Conservation (phyloP, 768 basidiomycete species). For the Psilocybe sp. region DNA sequence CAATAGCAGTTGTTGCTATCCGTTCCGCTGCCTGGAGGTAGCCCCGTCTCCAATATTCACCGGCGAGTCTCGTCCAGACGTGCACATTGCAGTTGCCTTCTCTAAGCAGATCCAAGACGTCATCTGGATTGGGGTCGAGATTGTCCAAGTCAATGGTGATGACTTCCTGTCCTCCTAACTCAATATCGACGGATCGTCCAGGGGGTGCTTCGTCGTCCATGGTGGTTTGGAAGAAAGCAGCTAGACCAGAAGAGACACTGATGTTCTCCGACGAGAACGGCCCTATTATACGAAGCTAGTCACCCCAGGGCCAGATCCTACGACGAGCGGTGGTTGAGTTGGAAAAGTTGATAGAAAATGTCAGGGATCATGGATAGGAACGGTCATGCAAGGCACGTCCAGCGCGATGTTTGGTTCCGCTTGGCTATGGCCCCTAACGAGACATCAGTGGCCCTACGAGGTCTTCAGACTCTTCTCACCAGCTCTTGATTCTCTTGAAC, state of each 20-base stretch:
- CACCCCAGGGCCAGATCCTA: background rate
- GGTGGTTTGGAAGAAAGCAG: background rate
- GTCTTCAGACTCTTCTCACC: too few relatives aligned
- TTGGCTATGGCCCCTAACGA: conserved; percentile 1
- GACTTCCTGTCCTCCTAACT: conserved; percentile 79
- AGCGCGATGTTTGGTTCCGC: conserved; percentile 7
- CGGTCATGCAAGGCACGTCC: background rate
- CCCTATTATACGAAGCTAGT: background rate
- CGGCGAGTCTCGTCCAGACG: conserved; percentile 81
- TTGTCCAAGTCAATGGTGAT: conserved; percentile 88
- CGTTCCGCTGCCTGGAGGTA: conserved; percentile 74
- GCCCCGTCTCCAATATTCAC: conserved; percentile 85
- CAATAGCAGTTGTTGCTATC: conserved; percentile 64
- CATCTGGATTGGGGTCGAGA: conserved; percentile 76
- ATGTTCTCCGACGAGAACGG: background rate
- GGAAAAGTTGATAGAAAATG: background rate
- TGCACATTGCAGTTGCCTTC: conserved; percentile 70
- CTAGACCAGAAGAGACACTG: too few relatives aligned
- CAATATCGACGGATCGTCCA: conserved; percentile 70
- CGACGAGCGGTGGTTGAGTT: background rate
- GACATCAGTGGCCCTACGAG: too few relatives aligned
- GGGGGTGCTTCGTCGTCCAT: conserved; percentile 34
- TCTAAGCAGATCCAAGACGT: conserved; percentile 68
- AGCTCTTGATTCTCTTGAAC: too few relatives aligned
- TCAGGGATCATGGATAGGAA: background rate